Evolutionary conservation across 1,139 yeast genomes (phyloP), one percentile per base, ranked within the genome.

Genomic region (Zygosaccharomyces sapae): DNA sequence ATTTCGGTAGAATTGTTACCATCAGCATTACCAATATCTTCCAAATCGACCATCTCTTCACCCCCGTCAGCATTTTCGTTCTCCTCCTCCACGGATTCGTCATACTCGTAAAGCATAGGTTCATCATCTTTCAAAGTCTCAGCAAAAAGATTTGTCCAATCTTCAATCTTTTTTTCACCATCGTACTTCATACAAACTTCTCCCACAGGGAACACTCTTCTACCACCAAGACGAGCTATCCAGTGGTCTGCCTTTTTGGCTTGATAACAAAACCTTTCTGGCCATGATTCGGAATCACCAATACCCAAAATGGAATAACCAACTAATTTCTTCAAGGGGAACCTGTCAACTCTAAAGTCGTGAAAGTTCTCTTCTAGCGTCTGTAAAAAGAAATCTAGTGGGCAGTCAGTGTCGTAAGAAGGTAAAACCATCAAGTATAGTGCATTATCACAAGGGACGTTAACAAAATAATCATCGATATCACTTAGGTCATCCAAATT

Each of bases 361-460:
- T 84, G 83, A 53, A 79, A 80, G 1, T 94, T 86, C 48, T 89
- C 97, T 52, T 79, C 75, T 56, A 89, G 72, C 44, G 86, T 83
- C 60, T 87, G 95, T 49, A 89, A 71, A 65, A 88, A 87, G 62
- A 81, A 89, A 66, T 89, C 97, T 41, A 90, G 76, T 8, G 97
- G 96, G 1, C 95, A 86, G 66, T 89, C 97, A 0, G 90, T 86
- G 57, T 88, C 97, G 63, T 89, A 89, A 0, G 96, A 87, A 1
- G 97, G 97, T 25, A 89, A 72, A 12, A 89, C 87, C 53, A 89
- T 58, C 20, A 89, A 63, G 59, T 87, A 89, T n/a, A 86, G 69
- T 38, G 79, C 72, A 33, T 72, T 69, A 6, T 68, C 69, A 25
- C 66, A 58, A 5, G 88, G 86, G 9, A 83, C 80, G 41, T 79